Conservation (phyloP, 2,329 filamentous ascomycete genomes). For the Aspergillus fischeri region DNA sequence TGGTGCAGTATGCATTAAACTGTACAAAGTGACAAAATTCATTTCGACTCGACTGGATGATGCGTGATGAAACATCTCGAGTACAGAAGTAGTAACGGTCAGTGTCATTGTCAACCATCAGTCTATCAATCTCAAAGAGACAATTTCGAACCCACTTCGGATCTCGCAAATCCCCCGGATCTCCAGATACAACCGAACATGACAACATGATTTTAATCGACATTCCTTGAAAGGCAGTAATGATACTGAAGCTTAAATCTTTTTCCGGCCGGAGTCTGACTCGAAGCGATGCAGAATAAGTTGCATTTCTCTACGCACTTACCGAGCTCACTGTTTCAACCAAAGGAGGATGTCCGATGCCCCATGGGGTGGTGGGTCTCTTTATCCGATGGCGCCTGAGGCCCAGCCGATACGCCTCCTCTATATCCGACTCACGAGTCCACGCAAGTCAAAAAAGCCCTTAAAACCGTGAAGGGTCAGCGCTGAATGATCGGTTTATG, state of each 20-base stretch:
- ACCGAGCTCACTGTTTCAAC: background rate
- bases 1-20: background rate
- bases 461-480: too few species aligned
- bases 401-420: background rate
- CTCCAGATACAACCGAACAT: background rate
- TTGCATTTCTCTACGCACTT: background rate
- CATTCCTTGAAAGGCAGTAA: background rate
- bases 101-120: background rate
- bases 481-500: background rate
- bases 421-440: background rate
- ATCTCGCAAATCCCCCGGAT: background rate
- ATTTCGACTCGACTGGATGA: background rate
- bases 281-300: background rate
- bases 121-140: background rate
- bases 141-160: background rate
- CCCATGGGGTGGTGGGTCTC: background rate
- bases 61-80: background rate
- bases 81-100: background rate
- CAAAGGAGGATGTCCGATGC: background rate
- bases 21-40: background rate
- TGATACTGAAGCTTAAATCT: background rate
- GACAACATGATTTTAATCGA: background rate
- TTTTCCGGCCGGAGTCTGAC: background rate
- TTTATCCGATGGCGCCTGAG: background rate
- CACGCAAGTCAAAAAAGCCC: background rate